These are phyloP conservation scores for Guillardia theta DNA, from an alignment of 78 protist genomes.

Conservation along the genomic window DNA sequence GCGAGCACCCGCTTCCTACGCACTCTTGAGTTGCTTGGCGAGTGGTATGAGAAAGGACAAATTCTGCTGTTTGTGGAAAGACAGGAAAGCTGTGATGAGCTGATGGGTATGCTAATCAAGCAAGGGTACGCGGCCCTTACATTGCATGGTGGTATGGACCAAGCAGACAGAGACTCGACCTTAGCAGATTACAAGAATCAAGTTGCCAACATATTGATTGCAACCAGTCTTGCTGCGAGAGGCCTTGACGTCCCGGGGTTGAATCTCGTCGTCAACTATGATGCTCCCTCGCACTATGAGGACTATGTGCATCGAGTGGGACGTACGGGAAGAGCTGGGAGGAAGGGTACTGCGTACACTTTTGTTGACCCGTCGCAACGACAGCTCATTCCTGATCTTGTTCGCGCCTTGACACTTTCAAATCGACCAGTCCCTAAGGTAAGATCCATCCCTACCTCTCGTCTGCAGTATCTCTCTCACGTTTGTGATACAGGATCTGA, in stretches of 20 bases:
- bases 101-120: background rate
- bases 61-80: conserved; percentile 87
- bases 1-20: conserved; percentile 9
- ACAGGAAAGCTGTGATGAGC: background rate
- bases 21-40: conserved; percentile 41
- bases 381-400: conserved; percentile 62
- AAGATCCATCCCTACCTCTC: no score
- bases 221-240: conserved; percentile 97
- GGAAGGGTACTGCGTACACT: conserved; percentile 76
- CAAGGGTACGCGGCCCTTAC: conserved; percentile 69
- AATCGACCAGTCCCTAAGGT: conserved; percentile 49
- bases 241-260: conserved; percentile 95
- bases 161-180: conserved; percentile 89
- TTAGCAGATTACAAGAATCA: conserved; percentile 81
- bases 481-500: no score
- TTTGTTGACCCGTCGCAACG: conserved; percentile 63
- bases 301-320: conserved; percentile 98
- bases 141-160: conserved; percentile 93
- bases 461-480: no score
- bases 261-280: background rate
- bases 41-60: conserved; percentile 39
- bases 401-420: conserved; percentile 46
- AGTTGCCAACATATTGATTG: conserved; percentile 70
- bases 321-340: conserved; percentile 69
- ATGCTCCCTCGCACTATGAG: background rate